Evolutionary conservation across 176 grass and related monocot genomes (phyloP), one percentile per base, ranked within the genome.

Genomic region (Puccinellia tenuiflora): DNA sequence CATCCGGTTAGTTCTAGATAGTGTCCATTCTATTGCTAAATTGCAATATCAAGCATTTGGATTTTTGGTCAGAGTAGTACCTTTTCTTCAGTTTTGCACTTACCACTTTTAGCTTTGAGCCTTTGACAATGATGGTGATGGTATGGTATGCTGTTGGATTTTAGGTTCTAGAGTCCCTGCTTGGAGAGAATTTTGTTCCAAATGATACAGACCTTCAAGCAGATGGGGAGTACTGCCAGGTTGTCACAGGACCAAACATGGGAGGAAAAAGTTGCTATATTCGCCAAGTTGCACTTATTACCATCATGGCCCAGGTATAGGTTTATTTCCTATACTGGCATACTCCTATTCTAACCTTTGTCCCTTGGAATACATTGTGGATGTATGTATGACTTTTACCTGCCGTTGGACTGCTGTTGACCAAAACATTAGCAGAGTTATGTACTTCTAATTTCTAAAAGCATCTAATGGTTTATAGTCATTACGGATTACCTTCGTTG

Each of bases 201-300:
- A 98, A 98, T 94, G 95, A 98, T 61, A 98, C 95, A 6, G 74
- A 94, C 55, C 85, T 94, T 79, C 81, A 87, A 67, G 88, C 56
- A 48, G 87, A 93, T 84, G 52, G 82, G 68, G 90, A 98, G 60
- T 90, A 92, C 75, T 98, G 95, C 83, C 95, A 98, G 77, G 90
- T 98, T 79, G 90, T 98, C 47, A 95, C 95, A 65, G 95, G 95
- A 70, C 95, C 95, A 88, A 94, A 98, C 69, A 98, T 98, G 95
- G 95, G 92, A 88, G 95, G 95, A 56, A 98, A 98, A 83, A 98
- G 95, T 85, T 98, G 92, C 81, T 98, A 98, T 60, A 95, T 98
- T 90, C 92, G 92, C 51, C 95, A 98, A 93, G 88, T 95, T 82
- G 90, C 95, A 52, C 84, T 98, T 30, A 93, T 98, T 86, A 88